phyloP scores from a whole-genome alignment of 163 green algal species.

The Chlorella variabilis region DNA sequence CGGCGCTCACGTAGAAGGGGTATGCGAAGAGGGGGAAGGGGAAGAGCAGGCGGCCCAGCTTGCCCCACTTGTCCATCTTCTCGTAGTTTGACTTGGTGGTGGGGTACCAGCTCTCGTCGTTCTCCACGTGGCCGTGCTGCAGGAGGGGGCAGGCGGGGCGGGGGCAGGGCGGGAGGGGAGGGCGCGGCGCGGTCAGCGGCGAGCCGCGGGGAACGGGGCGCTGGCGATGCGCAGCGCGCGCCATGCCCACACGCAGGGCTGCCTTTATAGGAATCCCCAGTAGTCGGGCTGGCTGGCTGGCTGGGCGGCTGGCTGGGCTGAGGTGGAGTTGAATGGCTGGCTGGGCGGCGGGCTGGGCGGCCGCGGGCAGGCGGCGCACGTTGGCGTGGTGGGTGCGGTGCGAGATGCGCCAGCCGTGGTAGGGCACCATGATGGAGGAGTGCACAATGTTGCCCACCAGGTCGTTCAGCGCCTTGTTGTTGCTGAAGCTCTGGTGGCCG shows the following conservation, averaged over 20 bases:
- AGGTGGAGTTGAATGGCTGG: too few species aligned
- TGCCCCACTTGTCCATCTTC: conserved; percentile 40
- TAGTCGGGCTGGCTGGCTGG: too few species aligned
- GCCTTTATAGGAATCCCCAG: too few species aligned
- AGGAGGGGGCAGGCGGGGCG: neutral
- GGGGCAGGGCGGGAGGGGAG: too few species aligned
- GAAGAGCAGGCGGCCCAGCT: conserved; percentile 80
- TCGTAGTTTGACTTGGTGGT: conserved; percentile 52
- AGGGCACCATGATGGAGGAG: conserved; percentile 94
- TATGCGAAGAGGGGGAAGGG: conserved; percentile 90
- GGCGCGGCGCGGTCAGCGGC: too few species aligned
- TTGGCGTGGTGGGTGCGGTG: conserved; percentile 94
- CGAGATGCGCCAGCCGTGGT: conserved; percentile 84
- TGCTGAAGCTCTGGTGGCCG: conserved; percentile 93
- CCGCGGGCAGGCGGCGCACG: too few species aligned
- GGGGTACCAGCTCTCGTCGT: conserved; percentile 96
- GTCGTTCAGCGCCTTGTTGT: conserved; percentile 93
- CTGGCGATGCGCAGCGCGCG: too few species aligned
- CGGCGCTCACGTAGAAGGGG: conserved; percentile 78
- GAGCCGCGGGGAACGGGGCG: too few species aligned
- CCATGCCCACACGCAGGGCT: too few species aligned
- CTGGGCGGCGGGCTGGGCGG: too few species aligned
- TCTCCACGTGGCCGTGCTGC: conserved; percentile 92
- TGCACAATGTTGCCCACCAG: conserved; percentile 92
- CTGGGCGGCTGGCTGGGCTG: too few species aligned